Evolutionary conservation across 2,329 filamentous ascomycete species (phyloP).

Genomic region (Hirsutella minnesotensis): DNA sequence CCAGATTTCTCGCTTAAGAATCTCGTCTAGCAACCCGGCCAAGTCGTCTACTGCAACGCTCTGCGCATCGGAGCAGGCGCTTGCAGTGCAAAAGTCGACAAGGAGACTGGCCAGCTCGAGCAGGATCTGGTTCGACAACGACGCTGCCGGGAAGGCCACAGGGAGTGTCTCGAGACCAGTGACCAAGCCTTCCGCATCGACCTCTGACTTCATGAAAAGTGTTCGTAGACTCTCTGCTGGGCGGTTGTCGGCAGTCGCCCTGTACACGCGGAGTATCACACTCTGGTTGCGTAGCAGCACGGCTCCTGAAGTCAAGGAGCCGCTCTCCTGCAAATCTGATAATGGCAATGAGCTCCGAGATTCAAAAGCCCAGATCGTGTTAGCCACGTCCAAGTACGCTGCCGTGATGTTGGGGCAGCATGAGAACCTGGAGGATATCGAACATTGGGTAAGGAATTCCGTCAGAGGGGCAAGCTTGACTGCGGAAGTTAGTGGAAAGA

Average conservation of each 20-base stretch:
- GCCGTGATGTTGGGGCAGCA: slow-evolving; percentile 30
- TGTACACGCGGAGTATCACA: slow-evolving; percentile 24
- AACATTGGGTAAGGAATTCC: slow-evolving; percentile 15
- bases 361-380: slow-evolving; percentile 24
- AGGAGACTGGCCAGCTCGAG: slow-evolving; percentile 30
- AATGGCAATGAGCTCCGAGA: slow-evolving; percentile 9
- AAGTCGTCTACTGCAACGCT: slow-evolving; percentile 35
- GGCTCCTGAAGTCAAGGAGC: slow-evolving; percentile 10
- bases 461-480: slow-evolving; percentile 18
- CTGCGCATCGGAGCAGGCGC: slow-evolving; percentile 31
- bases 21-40: slow-evolving; percentile 28
- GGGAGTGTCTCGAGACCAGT: slow-evolving; percentile 21
- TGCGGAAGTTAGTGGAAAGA: slow-evolving; percentile 7
- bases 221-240: slow-evolving; percentile 12
- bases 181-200: slow-evolving; percentile 23
- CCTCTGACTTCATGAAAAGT: slow-evolving; percentile 16
- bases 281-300: slow-evolving; percentile 29
- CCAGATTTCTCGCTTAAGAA: slow-evolving; percentile 19
- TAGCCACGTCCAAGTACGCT: slow-evolving; percentile 34
- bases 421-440: slow-evolving; percentile 11
- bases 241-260: slow-evolving; percentile 12
- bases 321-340: slow-evolving; percentile 9
- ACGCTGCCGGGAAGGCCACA: slow-evolving; percentile 17
- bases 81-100: slow-evolving; percentile 24
- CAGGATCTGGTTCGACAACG: slow-evolving; percentile 12